Conservation (phyloP, 768 basidiomycete species). For the Coprinopsis cinerea region DNA sequence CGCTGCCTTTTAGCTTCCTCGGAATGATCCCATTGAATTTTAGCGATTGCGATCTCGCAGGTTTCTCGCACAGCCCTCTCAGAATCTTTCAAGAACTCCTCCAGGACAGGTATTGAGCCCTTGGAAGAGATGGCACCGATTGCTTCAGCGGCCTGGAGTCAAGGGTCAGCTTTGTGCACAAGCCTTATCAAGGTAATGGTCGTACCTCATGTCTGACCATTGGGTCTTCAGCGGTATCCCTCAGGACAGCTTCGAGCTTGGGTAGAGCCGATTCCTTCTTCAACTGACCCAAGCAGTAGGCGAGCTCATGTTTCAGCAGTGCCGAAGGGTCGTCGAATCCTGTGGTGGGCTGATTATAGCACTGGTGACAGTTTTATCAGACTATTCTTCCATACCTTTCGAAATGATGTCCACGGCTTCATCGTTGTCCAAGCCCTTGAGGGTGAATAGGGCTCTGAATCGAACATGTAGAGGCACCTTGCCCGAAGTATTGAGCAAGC, state of each 20-base stretch:
- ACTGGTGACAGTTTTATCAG: conserved; percentile 9
- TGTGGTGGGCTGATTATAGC: conserved; percentile 21
- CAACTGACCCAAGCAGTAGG: conserved; percentile 95
- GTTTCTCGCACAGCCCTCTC: conserved; percentile 85
- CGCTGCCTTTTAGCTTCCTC: conserved; percentile 57
- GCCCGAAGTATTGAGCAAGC: conserved; percentile 72
- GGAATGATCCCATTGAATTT: conserved; percentile 89
- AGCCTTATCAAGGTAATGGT: conserved; percentile 2
- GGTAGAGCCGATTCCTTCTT: conserved; percentile 68
- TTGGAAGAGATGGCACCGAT: conserved; percentile 86
- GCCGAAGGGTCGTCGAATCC: conserved; percentile 86
- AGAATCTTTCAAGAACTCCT: conserved; percentile 64
- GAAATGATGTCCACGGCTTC: conserved; percentile 82
- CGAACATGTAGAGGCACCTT: conserved; percentile 76
- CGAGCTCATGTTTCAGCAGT: conserved; percentile 92
- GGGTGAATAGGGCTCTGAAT: conserved; percentile 87
- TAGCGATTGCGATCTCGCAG: conserved; percentile 93
- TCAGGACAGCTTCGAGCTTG: conserved; percentile 69
- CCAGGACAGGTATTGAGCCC: conserved; percentile 61
- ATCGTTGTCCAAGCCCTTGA: conserved; percentile 77
- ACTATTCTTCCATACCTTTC: conserved; percentile 47
- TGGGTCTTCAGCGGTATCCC: conserved; percentile 67
- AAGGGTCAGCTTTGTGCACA: conserved; percentile 13
- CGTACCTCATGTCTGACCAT: conserved; percentile 97
- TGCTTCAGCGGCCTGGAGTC: conserved; percentile 87